Evolutionary conservation across 1,284 basidiomycete species (phyloP).

Genomic region (Pyrrhoderma noxium): DNA sequence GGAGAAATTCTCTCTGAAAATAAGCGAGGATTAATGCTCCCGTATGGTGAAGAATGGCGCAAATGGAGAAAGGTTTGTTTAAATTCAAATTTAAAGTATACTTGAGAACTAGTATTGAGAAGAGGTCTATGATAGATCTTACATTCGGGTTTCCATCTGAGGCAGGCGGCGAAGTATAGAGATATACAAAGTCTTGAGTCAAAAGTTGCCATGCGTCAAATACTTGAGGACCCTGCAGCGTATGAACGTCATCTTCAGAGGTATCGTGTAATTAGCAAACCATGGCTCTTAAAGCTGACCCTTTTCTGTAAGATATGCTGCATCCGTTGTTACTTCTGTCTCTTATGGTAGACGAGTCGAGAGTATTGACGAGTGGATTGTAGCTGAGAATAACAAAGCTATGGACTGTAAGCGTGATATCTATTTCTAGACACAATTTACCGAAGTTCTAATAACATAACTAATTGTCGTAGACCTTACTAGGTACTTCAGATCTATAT

Average conservation of each 20-base stretch:
- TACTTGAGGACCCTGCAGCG: slow-evolving; percentile 33
- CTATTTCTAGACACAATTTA: neutral
- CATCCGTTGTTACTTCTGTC: slow-evolving; percentile 39
- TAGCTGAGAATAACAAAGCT: slow-evolving; percentile 37
- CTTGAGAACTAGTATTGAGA: neutral
- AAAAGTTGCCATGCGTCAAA: slow-evolving; percentile 36
- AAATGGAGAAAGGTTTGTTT: slow-evolving; percentile 40
- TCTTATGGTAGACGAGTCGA: slow-evolving; percentile 41
- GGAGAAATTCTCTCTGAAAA: slow-evolving; percentile 44
- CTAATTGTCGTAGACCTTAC: neutral
- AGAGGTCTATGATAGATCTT: slow-evolving; percentile 30
- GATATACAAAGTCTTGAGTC: slow-evolving; percentile 47
- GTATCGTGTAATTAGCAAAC: slow-evolving; percentile 19
- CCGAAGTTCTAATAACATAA: slow-evolving; percentile 1
- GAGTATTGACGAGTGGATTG: slow-evolving; percentile 39
- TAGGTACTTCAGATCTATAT: neutral
- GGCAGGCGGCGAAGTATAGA: slow-evolving; percentile 36
- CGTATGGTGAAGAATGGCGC: slow-evolving; percentile 39
- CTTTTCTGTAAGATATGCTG: slow-evolving; percentile 32
- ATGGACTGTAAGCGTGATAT: slow-evolving; percentile 34
- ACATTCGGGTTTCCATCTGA: slow-evolving; percentile 37
- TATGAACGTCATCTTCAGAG: slow-evolving; percentile 41
- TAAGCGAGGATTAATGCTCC: slow-evolving; percentile 42
- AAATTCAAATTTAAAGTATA: no score
- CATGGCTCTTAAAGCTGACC: neutral